Percentiles rank a stretch among this genome's conserved stretches.
Conservation (phyloP, 192 early-diverging fungal species). For the Coemansia sp. region DNA sequence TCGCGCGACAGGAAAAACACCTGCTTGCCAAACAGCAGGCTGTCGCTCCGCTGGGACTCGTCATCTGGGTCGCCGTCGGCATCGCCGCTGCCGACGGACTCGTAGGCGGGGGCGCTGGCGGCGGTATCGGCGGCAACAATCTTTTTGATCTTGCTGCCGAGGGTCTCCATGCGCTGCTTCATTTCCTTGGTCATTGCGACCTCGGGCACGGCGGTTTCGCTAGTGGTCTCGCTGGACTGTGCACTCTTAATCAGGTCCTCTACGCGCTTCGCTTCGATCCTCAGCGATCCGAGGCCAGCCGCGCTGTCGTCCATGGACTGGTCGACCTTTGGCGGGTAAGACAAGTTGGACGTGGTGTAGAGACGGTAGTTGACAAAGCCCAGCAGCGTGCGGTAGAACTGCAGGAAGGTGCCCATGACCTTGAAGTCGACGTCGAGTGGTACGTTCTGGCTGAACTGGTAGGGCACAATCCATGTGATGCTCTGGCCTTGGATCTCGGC, state of each 20-base stretch:
- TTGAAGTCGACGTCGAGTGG: slow-evolving; percentile 94
- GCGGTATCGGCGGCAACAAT: slow-evolving; percentile 18
- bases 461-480: slow-evolving; percentile 94
- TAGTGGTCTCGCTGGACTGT: slow-evolving; percentile 26
- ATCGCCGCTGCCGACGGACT: slow-evolving; percentile 3
- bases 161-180: slow-evolving; percentile 31
- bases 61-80: slow-evolving; percentile 14
- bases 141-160: slow-evolving; percentile 42
- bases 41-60: slow-evolving; percentile 30
- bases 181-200: slow-evolving; percentile 20
- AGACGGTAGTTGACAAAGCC: slow-evolving; percentile 96
- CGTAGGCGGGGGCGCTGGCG: slow-evolving; percentile 19
- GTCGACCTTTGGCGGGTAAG: slow-evolving; percentile 89
- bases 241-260: slow-evolving; percentile 43
- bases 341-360: slow-evolving; percentile 80
- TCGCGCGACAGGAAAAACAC: slow-evolving; percentile 91
- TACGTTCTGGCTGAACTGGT: slow-evolving; percentile 86
- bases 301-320: slow-evolving; percentile 37
- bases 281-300: slow-evolving; percentile 45
- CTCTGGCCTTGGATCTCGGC: slow-evolving; percentile 94
- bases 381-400: slow-evolving; percentile 89
- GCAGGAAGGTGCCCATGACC: slow-evolving; percentile 95
- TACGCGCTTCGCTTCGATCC: slow-evolving; percentile 32
- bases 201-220: not conserved
- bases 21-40: slow-evolving; percentile 60